A percentile compares a stretch with the other conserved stretches of the same genome.
Evolutionary conservation across 176 grass and related monocot species (phyloP).

Genomic region (Aegilops sharonensis): DNA sequence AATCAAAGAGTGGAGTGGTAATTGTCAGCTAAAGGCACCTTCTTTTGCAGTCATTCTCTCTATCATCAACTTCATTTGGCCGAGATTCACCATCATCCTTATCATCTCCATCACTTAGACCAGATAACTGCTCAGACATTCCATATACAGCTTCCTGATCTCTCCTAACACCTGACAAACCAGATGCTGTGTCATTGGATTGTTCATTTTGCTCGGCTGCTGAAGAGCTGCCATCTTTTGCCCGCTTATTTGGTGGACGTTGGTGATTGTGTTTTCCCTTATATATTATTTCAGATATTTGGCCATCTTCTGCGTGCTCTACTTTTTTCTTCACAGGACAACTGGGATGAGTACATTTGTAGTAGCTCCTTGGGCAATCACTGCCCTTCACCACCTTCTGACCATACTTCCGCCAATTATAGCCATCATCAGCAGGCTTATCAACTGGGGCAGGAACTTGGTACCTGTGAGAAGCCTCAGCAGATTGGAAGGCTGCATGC

Average conservation of each 20-base stretch:
- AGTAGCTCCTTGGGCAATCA: conserved; percentile 83
- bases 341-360: conserved; percentile 76
- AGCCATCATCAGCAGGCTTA: conserved; percentile 86
- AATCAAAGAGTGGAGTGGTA: conserved; percentile 20
- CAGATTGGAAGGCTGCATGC: conserved; percentile 43
- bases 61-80: conserved; percentile 46
- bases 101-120: conserved; percentile 82
- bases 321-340: conserved; percentile 91
- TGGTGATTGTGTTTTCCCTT: conserved; percentile 93
- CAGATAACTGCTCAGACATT: conserved; percentile 67
- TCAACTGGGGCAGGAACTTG: conserved; percentile 63
- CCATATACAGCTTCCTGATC: conserved; percentile 61
- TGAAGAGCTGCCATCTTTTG: conserved; percentile 60
- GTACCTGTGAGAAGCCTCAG: conserved; percentile 50
- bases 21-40: conserved; percentile 41
- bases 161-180: conserved; percentile 48
- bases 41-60: conserved; percentile 53
- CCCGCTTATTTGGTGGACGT: conserved; percentile 66
- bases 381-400: conserved; percentile 96
- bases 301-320: conserved; percentile 81
- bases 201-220: conserved; percentile 52
- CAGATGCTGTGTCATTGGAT: conserved; percentile 47
- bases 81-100: conserved; percentile 54
- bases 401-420: conserved; percentile 93
- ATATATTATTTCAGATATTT: conserved; percentile 97